A percentile compares a stretch with the other conserved stretches of the same genome.
Evolutionary conservation across 2,329 filamentous ascomycete species (phyloP).

Genomic region (Fusarium haematococcum): DNA sequence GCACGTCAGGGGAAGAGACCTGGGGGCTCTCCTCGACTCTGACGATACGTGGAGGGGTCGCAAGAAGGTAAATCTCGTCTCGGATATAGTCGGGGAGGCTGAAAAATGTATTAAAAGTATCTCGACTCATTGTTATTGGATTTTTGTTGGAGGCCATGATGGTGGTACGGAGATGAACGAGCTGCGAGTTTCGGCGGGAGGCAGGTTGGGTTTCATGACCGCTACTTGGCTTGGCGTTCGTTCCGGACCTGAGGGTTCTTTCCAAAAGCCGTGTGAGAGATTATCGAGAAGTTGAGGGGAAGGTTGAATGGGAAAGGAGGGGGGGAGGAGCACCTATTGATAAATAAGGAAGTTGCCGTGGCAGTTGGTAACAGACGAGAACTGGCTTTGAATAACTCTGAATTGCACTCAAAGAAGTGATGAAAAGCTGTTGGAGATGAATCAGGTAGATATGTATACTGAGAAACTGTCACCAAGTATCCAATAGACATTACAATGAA

Average conservation of each 20-base stretch:
- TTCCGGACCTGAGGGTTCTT: background rate
- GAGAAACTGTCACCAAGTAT: background rate
- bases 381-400: background rate
- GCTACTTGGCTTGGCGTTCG: background rate
- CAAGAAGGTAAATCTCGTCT: background rate
- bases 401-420: background rate
- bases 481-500: too few relatives aligned
- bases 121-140: background rate
- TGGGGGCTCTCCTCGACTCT: background rate
- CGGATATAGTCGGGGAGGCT: background rate
- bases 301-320: background rate
- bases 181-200: background rate
- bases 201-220: background rate
- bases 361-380: background rate
- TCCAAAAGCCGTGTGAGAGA: too few relatives aligned
- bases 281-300: background rate
- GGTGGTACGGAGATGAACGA: background rate
- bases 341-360: background rate
- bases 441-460: background rate
- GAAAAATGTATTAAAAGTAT: background rate
- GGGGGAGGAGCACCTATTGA: background rate
- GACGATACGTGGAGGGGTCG: background rate
- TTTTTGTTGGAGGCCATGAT: background rate
- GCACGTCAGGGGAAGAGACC: background rate
- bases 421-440: background rate